Base-by-base conservation (phyloP, 106 monocot species). In the Phalaenopsis equestris region DNA sequence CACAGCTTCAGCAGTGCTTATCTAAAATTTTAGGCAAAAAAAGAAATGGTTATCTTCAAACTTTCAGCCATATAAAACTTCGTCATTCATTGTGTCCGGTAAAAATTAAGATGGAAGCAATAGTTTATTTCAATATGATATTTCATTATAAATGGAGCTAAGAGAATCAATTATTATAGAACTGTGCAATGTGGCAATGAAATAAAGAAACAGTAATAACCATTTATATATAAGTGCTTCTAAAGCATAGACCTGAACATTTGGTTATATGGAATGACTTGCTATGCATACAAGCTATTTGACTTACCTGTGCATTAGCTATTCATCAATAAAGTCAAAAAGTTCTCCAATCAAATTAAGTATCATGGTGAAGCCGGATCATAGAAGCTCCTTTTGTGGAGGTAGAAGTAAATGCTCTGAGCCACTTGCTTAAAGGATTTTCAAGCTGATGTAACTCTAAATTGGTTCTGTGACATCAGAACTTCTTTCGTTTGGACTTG, bases 1-100 rank as follows among this genome's bases (percentile, higher is more conserved):
- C 82, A 99, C 88, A 45, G 98, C 98, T 90, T 99, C 94, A 84
- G 84, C 77, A 74, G 94, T 99, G 39, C 70, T 93, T 78, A 95
- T 81, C 98, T 99, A 80, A 36, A 6, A 86, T 56, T 68, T 56
- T 76, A 80, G 45, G 37, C 42, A 82, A 47, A n/a, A 30, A 1
- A 79, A 82, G 75, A 57, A 56, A 38, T 41, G 5, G 4, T 12
- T 38, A 5, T 36, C 11, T 41, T 38, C 36, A 72, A 72, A 72
- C 8, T 37, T 10, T 72, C 39, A 14, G 12, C 3, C n/a, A 39
- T 4, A 72, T 72, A 10, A 15, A 72, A 38, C 41, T 21, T 17
- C 72, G n/a, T 4, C 41, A 38, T 41, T 72, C 11, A 11, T 41
- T 0, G 4, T 72, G 38, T 38, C 30, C 72, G 41, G 16, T 21